Evolutionary conservation across 305 asterid genomes (phyloP).

Genomic region (Fraxinus xanthoxyloides): DNA sequence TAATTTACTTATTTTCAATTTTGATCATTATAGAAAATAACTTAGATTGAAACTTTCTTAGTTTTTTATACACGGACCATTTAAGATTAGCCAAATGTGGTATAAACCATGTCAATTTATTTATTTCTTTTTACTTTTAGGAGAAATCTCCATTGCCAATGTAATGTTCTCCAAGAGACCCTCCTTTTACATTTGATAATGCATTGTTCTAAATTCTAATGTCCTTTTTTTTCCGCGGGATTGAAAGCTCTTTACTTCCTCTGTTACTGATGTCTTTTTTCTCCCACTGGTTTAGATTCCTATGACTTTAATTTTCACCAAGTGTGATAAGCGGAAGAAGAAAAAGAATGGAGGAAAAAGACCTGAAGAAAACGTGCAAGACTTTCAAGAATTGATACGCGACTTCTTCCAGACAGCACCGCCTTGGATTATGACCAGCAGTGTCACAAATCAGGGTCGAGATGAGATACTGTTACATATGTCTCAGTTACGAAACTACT

Average conservation of each 20-base stretch:
- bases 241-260: neutral
- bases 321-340: slow-evolving; percentile 95
- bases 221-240: neutral
- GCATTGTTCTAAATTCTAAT: neutral
- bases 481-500: slow-evolving; percentile 91
- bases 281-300: slow-evolving; percentile 59
- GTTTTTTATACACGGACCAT: neutral
- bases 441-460: slow-evolving; percentile 91
- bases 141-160: neutral
- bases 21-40: neutral
- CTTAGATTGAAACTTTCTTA: neutral
- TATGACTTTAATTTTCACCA: slow-evolving; percentile 84
- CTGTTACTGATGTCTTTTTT: neutral
- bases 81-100: neutral
- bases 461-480: slow-evolving; percentile 91
- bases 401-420: slow-evolving; percentile 72
- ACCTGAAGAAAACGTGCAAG: slow-evolving; percentile 77
- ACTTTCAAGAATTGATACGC: slow-evolving; percentile 63
- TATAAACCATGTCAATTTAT: neutral
- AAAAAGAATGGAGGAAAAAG: slow-evolving; percentile 87
- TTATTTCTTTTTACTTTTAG: neutral
- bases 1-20: neutral
- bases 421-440: slow-evolving; percentile 98
- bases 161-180: neutral
- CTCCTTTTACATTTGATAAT: neutral